Evolutionary conservation across 345 rosid genomes (phyloP), one percentile per base, ranked within the genome.

Genomic region (Carallia pectinifolia): DNA sequence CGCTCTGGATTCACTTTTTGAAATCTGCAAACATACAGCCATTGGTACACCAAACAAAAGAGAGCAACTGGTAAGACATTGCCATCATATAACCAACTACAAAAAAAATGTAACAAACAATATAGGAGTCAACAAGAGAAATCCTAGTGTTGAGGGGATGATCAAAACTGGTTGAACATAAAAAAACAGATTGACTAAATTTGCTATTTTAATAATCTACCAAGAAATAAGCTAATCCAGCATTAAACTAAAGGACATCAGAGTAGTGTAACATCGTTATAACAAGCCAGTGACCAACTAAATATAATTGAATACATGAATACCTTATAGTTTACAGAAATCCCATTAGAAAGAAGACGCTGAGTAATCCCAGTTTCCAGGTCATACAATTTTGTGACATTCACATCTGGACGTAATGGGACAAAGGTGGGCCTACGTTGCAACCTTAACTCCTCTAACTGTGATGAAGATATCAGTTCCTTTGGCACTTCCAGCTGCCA

Each of bases 401-500:
- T 80, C 66, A 74, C 65, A 64, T 80, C 90, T 66, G 89, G 81
- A 78, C 69, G 68, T 67, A 85, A 76, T 62, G 88, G 82, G 71
- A 85, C 61, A 80, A 96, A 96, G 72, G 79, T 65, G 39, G 99
- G 99, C 72, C 55, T 80, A 61, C 80, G 73, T 83, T 82, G 86
- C 82, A 74, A 71, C 75, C 74, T 89, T 76, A 96, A 74, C 78
- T 85, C 91, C 83, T 90, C 81, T 69, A 96, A 82, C 79, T 90
- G 83, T 67, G 74, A 65, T 31, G 85, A 72, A 72, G 98, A 84
- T 69, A 96, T 80, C 78, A 96, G 75, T 73, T 88, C 99, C 73
- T 86, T 89, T 48, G 99, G 99, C 80, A 96, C 99, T 83, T 96
- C 99, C 64, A 96, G 93, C 99, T 95, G 91, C 50, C 80, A 23